phyloP scores from a whole-genome alignment of 2,329 filamentous ascomycete species.

The Diaporthe humulicola region DNA sequence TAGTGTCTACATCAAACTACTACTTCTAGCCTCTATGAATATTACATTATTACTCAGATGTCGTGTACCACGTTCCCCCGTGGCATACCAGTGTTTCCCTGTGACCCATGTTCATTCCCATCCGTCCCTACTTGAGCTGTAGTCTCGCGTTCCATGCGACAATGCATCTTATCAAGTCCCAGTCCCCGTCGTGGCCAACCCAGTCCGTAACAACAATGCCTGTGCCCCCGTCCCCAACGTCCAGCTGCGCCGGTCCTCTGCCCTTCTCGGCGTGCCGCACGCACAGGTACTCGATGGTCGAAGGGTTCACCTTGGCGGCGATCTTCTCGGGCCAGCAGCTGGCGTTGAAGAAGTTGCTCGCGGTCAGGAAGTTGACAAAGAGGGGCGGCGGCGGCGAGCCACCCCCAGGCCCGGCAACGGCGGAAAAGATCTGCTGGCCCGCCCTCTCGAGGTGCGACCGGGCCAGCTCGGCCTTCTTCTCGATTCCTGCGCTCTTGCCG shows the following conservation, averaged over 20 bases:
- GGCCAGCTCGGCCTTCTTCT: conserved; percentile 82
- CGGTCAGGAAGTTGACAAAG: conserved; percentile 91
- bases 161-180: conserved; percentile 89
- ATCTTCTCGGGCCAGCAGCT: conserved; percentile 95
- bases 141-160: conserved; percentile 89
- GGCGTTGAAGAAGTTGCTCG: conserved; percentile 93
- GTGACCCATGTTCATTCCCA: background rate
- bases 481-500: conserved; percentile 78
- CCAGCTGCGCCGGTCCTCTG: conserved; percentile 62
- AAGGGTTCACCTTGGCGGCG: conserved; percentile 88
- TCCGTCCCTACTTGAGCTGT: conserved; percentile 55
- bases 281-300: conserved; percentile 74
- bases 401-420: conserved; percentile 46
- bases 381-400: conserved; percentile 66
- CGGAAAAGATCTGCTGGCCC: conserved; percentile 62
- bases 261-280: conserved; percentile 66
- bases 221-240: conserved; percentile 79
- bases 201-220: conserved; percentile 94
- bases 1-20: conserved; percentile 25
- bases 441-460: conserved; percentile 84
- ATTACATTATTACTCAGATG: background rate
- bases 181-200: conserved; percentile 89
- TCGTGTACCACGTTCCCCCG: background rate
- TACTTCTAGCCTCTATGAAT: conserved; percentile 6
- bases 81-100: background rate